Conservation (phyloP, 352 stramenopile species). For the Nothophytophthora sp. region DNA sequence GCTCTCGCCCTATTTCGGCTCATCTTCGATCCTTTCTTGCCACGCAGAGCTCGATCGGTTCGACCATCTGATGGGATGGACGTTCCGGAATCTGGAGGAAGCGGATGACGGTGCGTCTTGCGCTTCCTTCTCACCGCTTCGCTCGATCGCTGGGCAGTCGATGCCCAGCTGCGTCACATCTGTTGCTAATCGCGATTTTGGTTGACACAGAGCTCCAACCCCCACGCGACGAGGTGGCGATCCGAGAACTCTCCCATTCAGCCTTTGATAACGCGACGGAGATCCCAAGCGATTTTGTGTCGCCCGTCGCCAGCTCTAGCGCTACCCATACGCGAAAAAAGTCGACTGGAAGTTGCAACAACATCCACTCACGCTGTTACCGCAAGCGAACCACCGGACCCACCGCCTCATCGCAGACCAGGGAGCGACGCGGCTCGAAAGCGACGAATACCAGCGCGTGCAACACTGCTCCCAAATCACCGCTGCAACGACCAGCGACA, state of each 20-base stretch:
- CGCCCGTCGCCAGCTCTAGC: constrained; percentile 12
- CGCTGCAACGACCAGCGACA: not conserved
- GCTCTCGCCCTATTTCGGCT: not conserved
- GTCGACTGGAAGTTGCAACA: not conserved
- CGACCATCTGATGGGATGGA: constrained; percentile 62
- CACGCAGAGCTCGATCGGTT: constrained; percentile 59
- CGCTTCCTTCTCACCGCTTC: too few species aligned
- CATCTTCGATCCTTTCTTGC: not conserved
- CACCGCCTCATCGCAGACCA: constrained; percentile 12
- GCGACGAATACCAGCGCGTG: not conserved
- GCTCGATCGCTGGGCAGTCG: not conserved
- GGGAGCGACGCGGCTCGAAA: not conserved
- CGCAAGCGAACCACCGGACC: constrained; percentile 29
- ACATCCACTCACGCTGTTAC: constrained; percentile 19
- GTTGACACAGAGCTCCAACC: constrained; percentile 1
- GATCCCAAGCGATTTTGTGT: constrained; percentile 49
- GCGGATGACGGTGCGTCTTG: constrained; percentile 9
- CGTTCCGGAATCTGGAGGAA: constrained; percentile 36
- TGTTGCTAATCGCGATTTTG: not conserved
- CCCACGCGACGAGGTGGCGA: constrained; percentile 6
- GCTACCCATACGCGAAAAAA: constrained; percentile 12
- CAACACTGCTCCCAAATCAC: constrained; percentile 1
- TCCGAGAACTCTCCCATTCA: constrained; percentile 28
- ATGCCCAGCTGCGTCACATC: too few species aligned
- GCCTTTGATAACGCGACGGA: constrained; percentile 33